Percentiles rank a stretch among this genome's conserved stretches.
Conservation (phyloP, 1,284 basidiomycete genomes). For the Melanopsichium pennsylvanicum region DNA sequence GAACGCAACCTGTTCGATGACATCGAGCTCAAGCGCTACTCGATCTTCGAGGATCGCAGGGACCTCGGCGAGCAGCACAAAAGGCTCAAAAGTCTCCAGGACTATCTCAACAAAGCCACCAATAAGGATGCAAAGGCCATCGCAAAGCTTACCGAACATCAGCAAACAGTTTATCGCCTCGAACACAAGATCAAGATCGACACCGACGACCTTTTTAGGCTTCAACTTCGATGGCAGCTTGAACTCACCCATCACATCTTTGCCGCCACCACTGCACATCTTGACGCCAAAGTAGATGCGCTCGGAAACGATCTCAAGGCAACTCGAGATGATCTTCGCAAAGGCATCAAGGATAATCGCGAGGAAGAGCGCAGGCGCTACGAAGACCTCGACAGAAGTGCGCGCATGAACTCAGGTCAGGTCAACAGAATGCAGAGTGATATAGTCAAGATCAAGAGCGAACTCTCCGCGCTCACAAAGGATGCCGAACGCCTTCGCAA, state of each 20-base stretch:
- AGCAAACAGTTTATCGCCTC: neutral
- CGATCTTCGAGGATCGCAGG: conserved; percentile 12
- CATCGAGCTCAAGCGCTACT: conserved; percentile 10
- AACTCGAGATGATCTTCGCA: conserved; percentile 3
- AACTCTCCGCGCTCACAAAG: conserved; percentile 5
- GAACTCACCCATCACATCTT: conserved; percentile 1
- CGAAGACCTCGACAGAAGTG: neutral
- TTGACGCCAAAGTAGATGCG: conserved; percentile 12
- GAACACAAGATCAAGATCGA: conserved; percentile 13
- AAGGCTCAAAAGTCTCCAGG: conserved; percentile 7
- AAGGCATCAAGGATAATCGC: conserved; percentile 2
- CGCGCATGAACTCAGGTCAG: neutral
- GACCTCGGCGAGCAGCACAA: conserved; percentile 8
- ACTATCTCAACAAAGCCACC: conserved; percentile 6
- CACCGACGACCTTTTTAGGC: conserved; percentile 3
- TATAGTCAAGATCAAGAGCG: conserved; percentile 2
- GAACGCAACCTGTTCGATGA: conserved; percentile 13
- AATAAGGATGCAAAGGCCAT: neutral
- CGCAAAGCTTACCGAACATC: conserved; percentile 5
- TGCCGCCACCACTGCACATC: neutral
- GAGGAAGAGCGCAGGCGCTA: conserved; percentile 8
- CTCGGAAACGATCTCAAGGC: neutral
- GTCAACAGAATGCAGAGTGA: conserved; percentile 12
- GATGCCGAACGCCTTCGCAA: conserved; percentile 10
- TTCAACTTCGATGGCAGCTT: conserved; percentile 12